Base-by-base conservation (phyloP, 2,329 filamentous ascomycete genomes). In the Berkeleyomyces basicola region DNA sequence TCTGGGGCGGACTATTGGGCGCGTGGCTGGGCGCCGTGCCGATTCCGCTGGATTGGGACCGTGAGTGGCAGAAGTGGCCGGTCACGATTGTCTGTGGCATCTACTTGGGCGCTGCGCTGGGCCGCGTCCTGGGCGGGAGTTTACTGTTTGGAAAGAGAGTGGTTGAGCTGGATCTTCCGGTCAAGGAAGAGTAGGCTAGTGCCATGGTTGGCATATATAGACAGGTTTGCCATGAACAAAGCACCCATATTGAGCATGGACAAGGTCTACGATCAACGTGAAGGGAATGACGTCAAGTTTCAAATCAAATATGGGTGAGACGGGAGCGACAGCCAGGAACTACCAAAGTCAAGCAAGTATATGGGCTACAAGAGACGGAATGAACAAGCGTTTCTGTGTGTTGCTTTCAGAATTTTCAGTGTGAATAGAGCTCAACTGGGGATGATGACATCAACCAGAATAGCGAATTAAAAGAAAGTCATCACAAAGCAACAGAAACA, bases 41-140 rank as follows among this genome's bases (percentile, higher is more conserved):
- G 0, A 97, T 99, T 68, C 93, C 93, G 1, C 77, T 99, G 67
- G 93, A 99, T 72, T 97, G 92, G 92, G 93, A 99, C 72, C 84
- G 93, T n/a, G 90, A 95, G 68, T 99, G 93, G 93, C 93, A 99
- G 81, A 88, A 86, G 72, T 99, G 92, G 88, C 93, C 93, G 0
- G 86, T 97, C 58, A 99, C 93, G 0, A 87, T 99, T 64, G 74
- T 97, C 3, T 84, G 82, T 1, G 93, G 93, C 2, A 79, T 87
- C 16, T 97, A 95, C 73, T 74, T 82, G 4, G 93, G 93, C 0
- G 90, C 88, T 72, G 78, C 82, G 0, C 67, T 88, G 10, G 90
- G 90, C 1, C 85, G 87, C 70, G 69, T 82, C 62, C 67, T 83
- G 16, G 84, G 85, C 0, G 80, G 80, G 2, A 75, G 73, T 1